Evolutionary conservation across 2,329 filamentous ascomycete species (phyloP), one percentile per base, ranked within the genome.

Genomic region (Talaromyces sp.): DNA sequence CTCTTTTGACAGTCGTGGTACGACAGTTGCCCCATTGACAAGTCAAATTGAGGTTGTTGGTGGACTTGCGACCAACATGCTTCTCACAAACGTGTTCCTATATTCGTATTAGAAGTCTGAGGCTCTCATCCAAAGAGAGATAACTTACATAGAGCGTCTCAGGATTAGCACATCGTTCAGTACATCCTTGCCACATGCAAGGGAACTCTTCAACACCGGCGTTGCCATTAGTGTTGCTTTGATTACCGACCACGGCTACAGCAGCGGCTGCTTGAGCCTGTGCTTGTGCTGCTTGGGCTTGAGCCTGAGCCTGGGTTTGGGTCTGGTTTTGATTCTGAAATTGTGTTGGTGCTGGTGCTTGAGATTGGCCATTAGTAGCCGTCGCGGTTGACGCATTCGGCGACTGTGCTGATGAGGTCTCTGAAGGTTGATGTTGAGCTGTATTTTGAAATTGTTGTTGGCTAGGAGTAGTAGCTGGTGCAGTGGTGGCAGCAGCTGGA

Each of bases 31-130:
- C 95, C 95, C 95, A 99, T 77, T 96, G 92, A 81, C 95, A 99
- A 63, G 93, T 97, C 77, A 99, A 81, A 80, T 95, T 98, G 75
- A 99, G 85, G 81, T 99, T 99, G 84, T 98, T 98, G 76, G 95
- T 99, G 83, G 92, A 96, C 85, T 99, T 99, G 80, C 95, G 92
- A 70, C 95, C 95, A 77, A 99, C 93, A 84, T 99, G 95, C 75
- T 93, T 92, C 78, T 98, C 95, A 80, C 95, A 98, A 71, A 99
- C 93, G 80, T 99, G 95, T 74, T 98, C 94, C 93, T 98, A 73
- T 47, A 25, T 19, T 29, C 11, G 56, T 63, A 63, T 61, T 59
- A 67, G 60, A 27, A 45, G 36, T 40, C n/a, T 31, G 36, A 13
- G 3, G 5, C 56, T 56, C n/a, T 10, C 1, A 36, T 36, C 31